Base-by-base conservation (phyloP, 257 asterid species). In the Knoxia roxburghii region DNA sequence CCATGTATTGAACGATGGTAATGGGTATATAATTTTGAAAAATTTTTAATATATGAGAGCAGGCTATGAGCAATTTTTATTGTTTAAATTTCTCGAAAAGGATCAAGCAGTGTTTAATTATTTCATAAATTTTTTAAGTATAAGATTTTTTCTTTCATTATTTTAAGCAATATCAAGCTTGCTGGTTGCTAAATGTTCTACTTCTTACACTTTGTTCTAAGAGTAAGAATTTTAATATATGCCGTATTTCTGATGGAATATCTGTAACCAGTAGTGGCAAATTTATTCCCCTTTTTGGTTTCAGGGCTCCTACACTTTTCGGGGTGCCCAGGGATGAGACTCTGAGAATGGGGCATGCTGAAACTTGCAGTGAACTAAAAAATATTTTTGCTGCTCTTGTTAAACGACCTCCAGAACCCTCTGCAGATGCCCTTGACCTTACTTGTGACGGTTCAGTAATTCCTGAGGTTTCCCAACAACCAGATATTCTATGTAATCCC, bases 321-420 rank as follows among this genome's bases (percentile, higher is more conserved):
- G 96, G 97, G 65, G 91, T 84, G 60, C 96, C 99, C 66, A 85
- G 96, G 86, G 99, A 94, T 30, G 97, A 87, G 83, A 89, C 96
- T 24, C 78, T 86, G 70, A 84, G 88, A 82, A 87, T 87, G 96
- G 97, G 96, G 57, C 99, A 86, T 68, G 82, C 87, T 32, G 87
- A 89, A 74, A 85, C 95, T 54, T 81, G 89, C 83, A 90, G 86
- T 68, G 95, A 88, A 72, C 86, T 90, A 14, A 85, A 93, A 82
- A 88, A 72, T 76, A 77, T 90, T 55, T 90, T 94, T 66, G 99
- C 96, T 65, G 96, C 92, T 60, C 89, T 94, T 64, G 87, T 90
- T 68, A 87, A 84, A 73, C 96, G 87, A 71, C 81, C 87, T 71
- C 81, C 88, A 17, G 97, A 88, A 64, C 82, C 80, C 69, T 65